Conservation (phyloP, 192 early-diverging fungal genomes). For the Coemansia sp. region DNA sequence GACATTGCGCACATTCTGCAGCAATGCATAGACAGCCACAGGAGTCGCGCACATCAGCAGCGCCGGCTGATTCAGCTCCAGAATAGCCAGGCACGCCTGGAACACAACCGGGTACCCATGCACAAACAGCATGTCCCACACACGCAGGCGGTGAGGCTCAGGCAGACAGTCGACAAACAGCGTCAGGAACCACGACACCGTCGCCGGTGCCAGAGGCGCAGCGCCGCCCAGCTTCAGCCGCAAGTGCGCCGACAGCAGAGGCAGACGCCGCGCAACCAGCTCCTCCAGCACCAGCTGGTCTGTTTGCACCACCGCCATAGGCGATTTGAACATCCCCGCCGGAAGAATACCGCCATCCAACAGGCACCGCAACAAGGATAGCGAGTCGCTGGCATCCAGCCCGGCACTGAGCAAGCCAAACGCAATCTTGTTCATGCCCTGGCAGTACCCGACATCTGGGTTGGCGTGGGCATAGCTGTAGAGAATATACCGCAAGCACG, state of each 20-base stretch:
- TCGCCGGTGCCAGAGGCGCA: slow-evolving; percentile 53
- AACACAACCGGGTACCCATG: slow-evolving; percentile 57
- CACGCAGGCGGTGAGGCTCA: slow-evolving; percentile 52
- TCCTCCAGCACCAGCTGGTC: slow-evolving; percentile 60
- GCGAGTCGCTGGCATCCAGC: slow-evolving; percentile 50
- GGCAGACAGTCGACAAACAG: slow-evolving; percentile 59
- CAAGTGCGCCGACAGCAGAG: slow-evolving; percentile 52
- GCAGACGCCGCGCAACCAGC: slow-evolving; percentile 57
- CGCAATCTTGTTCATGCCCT: slow-evolving; percentile 64
- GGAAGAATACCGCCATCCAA: slow-evolving; percentile 57
- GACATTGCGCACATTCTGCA: slow-evolving; percentile 52
- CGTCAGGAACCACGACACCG: slow-evolving; percentile 62
- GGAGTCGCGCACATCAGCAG: slow-evolving; percentile 55
- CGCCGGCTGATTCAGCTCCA: slow-evolving; percentile 51
- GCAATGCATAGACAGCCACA: slow-evolving; percentile 51
- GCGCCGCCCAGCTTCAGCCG: slow-evolving; percentile 41
- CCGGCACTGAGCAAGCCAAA: slow-evolving; percentile 56
- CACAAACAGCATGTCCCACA: slow-evolving; percentile 63
- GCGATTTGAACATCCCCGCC: slow-evolving; percentile 55
- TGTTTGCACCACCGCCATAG: slow-evolving; percentile 54
- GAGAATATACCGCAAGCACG: slow-evolving; percentile 33
- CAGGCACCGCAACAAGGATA: slow-evolving; percentile 53
- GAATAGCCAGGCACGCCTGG: slow-evolving; percentile 54
- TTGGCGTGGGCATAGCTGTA: slow-evolving; percentile 36
- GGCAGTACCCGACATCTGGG: slow-evolving; percentile 60